phyloP scores from a whole-genome alignment of 1,284 basidiomycete genomes.

The Marasmius fiardii region DNA sequence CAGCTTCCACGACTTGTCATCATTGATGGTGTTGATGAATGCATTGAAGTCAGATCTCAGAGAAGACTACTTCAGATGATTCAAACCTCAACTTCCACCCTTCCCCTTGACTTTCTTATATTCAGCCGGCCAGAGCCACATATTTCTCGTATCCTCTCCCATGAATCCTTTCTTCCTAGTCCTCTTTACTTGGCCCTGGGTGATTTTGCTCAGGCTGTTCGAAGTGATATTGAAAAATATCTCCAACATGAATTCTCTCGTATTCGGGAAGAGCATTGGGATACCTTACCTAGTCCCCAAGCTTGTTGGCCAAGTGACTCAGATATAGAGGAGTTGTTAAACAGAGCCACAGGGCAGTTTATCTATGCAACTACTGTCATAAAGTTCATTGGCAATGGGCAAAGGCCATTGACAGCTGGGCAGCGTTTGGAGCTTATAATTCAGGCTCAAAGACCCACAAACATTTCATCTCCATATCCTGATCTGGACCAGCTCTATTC shows the following conservation, averaged over 20 bases:
- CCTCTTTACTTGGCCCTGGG: background rate
- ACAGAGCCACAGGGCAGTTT: background rate
- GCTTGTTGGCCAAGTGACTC: background rate
- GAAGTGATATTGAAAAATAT: background rate
- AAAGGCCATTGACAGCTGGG: background rate
- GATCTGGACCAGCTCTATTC: background rate
- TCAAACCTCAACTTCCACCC: background rate
- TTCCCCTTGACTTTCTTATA: background rate
- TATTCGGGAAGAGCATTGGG: background rate
- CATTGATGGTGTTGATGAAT: background rate
- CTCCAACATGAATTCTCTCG: background rate
- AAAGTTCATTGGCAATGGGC: background rate
- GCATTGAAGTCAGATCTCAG: background rate
- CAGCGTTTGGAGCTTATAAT: background rate
- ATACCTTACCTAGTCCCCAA: background rate
- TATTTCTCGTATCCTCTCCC: background rate
- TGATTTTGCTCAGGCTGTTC: background rate
- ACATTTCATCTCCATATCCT: background rate
- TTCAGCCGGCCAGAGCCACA: background rate
- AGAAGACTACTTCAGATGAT: background rate
- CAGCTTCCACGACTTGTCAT: background rate
- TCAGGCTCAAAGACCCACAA: background rate
- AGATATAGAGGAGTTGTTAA: background rate
- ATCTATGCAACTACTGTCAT: background rate
- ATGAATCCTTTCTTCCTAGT: background rate